Evolutionary conservation across 2,329 filamentous ascomycete genomes (phyloP).

Genomic region (Uncinocarpus reesii): DNA sequence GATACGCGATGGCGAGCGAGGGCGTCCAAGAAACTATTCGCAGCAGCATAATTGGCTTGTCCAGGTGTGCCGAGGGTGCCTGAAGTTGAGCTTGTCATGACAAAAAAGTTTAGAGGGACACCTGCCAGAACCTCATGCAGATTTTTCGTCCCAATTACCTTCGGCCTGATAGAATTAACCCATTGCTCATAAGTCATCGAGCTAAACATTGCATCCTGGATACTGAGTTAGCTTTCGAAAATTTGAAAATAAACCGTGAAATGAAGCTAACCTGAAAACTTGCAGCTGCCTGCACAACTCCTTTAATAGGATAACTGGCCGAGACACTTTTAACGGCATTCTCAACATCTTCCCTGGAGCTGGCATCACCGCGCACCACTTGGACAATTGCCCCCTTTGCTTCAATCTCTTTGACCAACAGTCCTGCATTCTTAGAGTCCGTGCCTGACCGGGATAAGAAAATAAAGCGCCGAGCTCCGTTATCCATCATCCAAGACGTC

Average conservation of each 20-base stretch:
- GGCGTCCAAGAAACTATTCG: constrained; percentile 16
- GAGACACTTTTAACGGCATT: neutral
- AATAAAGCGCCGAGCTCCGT: constrained; percentile 23
- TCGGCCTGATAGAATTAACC: constrained; percentile 22
- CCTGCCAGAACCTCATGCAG: constrained; percentile 14
- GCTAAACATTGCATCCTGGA: constrained; percentile 22
- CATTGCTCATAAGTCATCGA: constrained; percentile 21
- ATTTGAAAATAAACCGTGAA: neutral
- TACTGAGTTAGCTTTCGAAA: neutral
- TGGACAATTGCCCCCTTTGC: neutral
- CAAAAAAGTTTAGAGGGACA: constrained; percentile 21
- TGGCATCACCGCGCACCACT: neutral
- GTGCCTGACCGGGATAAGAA: constrained; percentile 23
- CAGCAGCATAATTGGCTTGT: constrained; percentile 16
- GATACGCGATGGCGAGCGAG: neutral
- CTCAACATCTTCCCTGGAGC: neutral
- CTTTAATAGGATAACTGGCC: constrained; percentile 9
- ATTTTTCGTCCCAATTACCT: constrained; percentile 22
- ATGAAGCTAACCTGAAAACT: neutral
- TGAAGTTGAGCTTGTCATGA: constrained; percentile 12
- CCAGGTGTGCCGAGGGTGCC: constrained; percentile 11
- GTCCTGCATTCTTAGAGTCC: neutral
- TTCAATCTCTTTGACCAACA: neutral
- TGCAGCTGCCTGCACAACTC: constrained; percentile 18
- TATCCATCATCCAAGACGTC: constrained; percentile 19